These are phyloP conservation scores for Tylopilus subfusipes DNA, from an alignment of 768 basidiomycete species.

Conservation along the genomic window DNA sequence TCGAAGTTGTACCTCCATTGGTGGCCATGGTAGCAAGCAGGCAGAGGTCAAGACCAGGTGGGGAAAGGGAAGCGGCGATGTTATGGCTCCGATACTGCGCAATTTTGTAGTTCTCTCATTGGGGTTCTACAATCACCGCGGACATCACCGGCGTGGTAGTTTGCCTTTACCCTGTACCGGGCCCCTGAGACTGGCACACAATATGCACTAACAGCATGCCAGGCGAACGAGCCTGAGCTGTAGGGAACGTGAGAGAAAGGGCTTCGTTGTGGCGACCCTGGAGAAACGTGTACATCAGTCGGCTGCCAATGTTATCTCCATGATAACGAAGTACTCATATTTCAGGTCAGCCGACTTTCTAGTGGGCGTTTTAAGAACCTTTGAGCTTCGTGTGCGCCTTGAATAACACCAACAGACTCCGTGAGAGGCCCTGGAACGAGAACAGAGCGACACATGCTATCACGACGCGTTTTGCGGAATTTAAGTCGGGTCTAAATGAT, in stretches of 20 bases:
- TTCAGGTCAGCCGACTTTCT: background rate
- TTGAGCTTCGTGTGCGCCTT: background rate
- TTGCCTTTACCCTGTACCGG: background rate
- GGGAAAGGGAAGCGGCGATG: background rate
- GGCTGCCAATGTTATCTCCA: background rate
- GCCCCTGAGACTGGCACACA: background rate
- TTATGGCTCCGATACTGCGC: background rate
- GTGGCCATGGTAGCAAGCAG: slow-evolving; percentile 11
- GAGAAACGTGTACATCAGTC: background rate
- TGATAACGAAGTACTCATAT: background rate
- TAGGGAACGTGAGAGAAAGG: background rate
- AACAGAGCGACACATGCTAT: background rate
- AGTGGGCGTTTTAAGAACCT: background rate
- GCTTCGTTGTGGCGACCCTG: background rate
- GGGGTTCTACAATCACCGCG: slow-evolving; percentile 9
- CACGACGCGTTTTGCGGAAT: too few species aligned
- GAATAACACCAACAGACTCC: background rate
- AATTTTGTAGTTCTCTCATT: slow-evolving; percentile 13
- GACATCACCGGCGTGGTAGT: background rate
- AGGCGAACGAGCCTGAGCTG: background rate
- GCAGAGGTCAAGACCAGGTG: background rate
- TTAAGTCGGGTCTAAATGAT: too few species aligned
- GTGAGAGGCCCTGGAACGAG: background rate
- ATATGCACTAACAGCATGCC: background rate
- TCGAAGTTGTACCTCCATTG: background rate